Evolutionary conservation across 2,329 filamentous ascomycete species (phyloP), one percentile per base, ranked within the genome.

Genomic region (Fusarium lyarnte): DNA sequence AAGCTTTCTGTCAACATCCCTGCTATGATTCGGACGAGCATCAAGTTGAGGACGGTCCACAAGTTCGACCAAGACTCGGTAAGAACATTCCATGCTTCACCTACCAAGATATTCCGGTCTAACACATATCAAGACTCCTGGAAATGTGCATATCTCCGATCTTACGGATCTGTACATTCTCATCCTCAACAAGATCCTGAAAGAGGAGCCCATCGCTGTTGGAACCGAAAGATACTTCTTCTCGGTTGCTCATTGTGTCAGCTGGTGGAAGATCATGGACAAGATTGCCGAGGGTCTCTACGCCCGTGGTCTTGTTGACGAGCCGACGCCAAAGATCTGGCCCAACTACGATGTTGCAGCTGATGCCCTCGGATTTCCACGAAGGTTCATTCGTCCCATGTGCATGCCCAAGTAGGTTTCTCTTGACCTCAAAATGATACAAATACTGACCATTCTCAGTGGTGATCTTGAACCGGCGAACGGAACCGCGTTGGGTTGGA

Each of bases 181-280:
- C 5, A 51, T 83, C 4, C 27, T 79, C 6, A 68, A 71, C 23
- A 79, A 78, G 29, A 77, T 82, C 23, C 33, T 81, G 4, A 63
- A 74, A n/a, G 63, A 72, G 35, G 73, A 80, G 27, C 35, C 70
- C 1, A 62, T 80, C 10, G 76, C 79, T 4, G 78, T 61, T 38
- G 79, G 79, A 1, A 73, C 77, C 21, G 61, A 81, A 0, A 80
- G 81, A 3, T 82, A 81, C 61, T 81, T 81, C 63, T 82, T 82
- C 43, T 73, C 74, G 8, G 55, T 77, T 17, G 77, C 77, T 7
- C 79, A 83, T 39, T 71, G 67, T 12, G 51, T 66, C 0, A 60
- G 72, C 13, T 80, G 77, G 75, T 81, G 78, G 79, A 74, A 76
- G 2, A 52, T 80, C 31, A 74, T 79, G 75, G 63, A 80, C 2